phyloP scores from a whole-genome alignment of 306 rosid genomes.

The Geum urbanum region DNA sequence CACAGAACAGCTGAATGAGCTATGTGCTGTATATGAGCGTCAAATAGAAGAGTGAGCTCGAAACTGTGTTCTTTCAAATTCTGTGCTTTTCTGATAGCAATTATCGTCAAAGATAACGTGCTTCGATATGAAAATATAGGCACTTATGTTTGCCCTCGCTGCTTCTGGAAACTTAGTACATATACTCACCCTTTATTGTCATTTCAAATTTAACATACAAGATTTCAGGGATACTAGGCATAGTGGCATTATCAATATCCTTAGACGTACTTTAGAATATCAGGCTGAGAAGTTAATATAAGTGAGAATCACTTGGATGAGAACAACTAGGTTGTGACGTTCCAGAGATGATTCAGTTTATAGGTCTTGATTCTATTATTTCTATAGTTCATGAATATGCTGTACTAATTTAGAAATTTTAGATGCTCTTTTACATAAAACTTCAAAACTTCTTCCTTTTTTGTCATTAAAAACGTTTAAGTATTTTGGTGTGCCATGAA shows the following conservation, averaged over 20 bases:
- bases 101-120: not conserved
- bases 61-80: not conserved
- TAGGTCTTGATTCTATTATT: no score
- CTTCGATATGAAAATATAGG: no score
- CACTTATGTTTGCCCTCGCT: not conserved
- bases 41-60: slow-evolving; percentile 67
- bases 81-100: not conserved
- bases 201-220: no score
- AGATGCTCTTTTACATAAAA: not conserved
- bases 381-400: no score
- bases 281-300: no score
- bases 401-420: no score
- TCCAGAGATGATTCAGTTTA: no score
- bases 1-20: slow-evolving; percentile 51
- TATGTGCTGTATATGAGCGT: slow-evolving; percentile 76
- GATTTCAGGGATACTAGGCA: no score
- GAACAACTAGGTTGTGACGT: no score
- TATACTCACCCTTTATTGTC: no score
- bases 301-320: no score
- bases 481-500: not conserved
- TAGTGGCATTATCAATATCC: not conserved
- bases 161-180: not conserved
- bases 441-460: not conserved
- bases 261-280: no score
- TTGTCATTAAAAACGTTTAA: not conserved